These are phyloP conservation scores for Nakazawaea peltata DNA, from an alignment of 805 yeast genomes.

Conservation along the genomic window DNA sequence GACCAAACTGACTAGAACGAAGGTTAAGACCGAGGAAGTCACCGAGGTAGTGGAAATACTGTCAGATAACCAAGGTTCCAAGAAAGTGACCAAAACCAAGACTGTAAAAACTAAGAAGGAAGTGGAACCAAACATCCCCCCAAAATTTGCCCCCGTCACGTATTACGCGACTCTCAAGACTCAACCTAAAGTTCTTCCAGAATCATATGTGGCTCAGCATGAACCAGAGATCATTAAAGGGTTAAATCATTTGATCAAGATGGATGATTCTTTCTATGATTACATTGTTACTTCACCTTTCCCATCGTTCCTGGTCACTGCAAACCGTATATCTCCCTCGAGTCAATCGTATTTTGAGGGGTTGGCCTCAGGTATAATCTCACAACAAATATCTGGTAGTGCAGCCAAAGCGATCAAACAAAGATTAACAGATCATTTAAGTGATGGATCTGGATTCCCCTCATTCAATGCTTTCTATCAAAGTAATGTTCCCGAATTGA, in stretches of 20 bases:
- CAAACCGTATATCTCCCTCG: constrained; percentile 7
- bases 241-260: constrained; percentile 14
- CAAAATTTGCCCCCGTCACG: too few relatives aligned
- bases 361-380: constrained; percentile 42
- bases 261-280: constrained; percentile 17
- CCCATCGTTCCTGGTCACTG: not conserved
- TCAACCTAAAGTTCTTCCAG: too few relatives aligned
- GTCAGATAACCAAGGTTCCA: too few relatives aligned
- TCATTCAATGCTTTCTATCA: constrained; percentile 38
- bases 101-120: too few relatives aligned
- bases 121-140: too few relatives aligned
- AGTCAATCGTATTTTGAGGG: constrained; percentile 29
- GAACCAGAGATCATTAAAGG: constrained; percentile 17
- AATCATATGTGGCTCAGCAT: constrained; percentile 12
- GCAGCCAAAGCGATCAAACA: constrained; percentile 64
- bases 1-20: too few relatives aligned
- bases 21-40: too few relatives aligned
- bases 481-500: constrained; percentile 36
- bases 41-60: too few relatives aligned
- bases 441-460: constrained; percentile 32
- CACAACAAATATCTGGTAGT: constrained; percentile 73
- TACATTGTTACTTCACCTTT: constrained; percentile 7
- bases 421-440: constrained; percentile 33
- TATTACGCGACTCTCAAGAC: too few relatives aligned
- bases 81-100: too few relatives aligned